phyloP scores from a whole-genome alignment of 2,329 filamentous ascomycete species.

The Sodiomyces alkalinus region DNA sequence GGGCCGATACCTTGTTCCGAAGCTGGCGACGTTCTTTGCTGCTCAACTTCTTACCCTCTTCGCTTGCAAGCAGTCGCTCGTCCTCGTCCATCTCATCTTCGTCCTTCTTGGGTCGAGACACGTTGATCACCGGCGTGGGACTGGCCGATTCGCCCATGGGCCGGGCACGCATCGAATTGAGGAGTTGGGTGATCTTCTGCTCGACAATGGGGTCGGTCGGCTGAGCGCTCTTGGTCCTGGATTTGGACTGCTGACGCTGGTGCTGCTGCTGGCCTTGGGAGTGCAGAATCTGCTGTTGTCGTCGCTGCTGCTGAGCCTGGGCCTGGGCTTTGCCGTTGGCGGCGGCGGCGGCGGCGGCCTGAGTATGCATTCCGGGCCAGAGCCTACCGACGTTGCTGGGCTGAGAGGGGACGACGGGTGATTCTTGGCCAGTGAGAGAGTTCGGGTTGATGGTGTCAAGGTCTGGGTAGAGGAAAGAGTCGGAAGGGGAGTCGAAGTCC shows the following conservation, averaged over 20 bases:
- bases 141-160: slow-evolving; percentile 32
- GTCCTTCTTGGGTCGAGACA: slow-evolving; percentile 71
- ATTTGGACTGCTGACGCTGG: slow-evolving; percentile 24
- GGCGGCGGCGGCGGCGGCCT: slow-evolving; percentile 68
- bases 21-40: slow-evolving; percentile 94
- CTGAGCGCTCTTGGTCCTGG: slow-evolving; percentile 34
- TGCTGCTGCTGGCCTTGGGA: slow-evolving; percentile 32
- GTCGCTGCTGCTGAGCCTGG: slow-evolving; percentile 53
- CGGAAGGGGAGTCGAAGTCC: slow-evolving; percentile 27
- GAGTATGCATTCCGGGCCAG: slow-evolving; percentile 89
- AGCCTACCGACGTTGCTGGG: slow-evolving; percentile 53
- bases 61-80: slow-evolving; percentile 81
- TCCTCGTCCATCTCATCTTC: slow-evolving; percentile 99
- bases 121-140: slow-evolving; percentile 40
- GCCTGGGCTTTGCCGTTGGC: slow-evolving; percentile 59
- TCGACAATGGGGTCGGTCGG: slow-evolving; percentile 60
- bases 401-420: slow-evolving; percentile 28
- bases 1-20: slow-evolving; percentile 97
- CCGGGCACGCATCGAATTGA: slow-evolving; percentile 83
- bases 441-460: slow-evolving; percentile 51
- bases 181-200: slow-evolving; percentile 83
- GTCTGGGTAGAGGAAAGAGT: slow-evolving; percentile 51
- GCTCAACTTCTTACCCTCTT: slow-evolving; percentile 97
- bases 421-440: slow-evolving; percentile 49
- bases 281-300: slow-evolving; percentile 37